phyloP scores from a whole-genome alignment of 768 basidiomycete species.

The Lentinula aciculospora region DNA sequence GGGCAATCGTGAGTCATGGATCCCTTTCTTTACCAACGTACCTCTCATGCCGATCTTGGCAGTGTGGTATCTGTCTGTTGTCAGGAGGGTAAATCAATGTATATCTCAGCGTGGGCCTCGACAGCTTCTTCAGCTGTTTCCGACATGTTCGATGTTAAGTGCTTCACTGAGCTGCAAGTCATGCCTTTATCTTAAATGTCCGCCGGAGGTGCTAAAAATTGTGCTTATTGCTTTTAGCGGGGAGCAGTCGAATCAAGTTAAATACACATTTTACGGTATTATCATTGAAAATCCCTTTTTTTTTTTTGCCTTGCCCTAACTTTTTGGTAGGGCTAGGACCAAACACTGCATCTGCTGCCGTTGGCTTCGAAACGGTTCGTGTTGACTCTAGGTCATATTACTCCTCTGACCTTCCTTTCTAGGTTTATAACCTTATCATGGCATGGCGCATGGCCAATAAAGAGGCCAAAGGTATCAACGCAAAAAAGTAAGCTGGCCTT shows the following conservation, averaged over 20 bases:
- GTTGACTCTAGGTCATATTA: not conserved
- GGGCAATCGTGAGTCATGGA: not conserved
- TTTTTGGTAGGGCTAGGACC: not conserved
- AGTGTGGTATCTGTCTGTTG: not conserved
- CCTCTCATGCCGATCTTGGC: no score
- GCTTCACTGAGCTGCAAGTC: not conserved
- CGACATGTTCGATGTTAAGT: not conserved
- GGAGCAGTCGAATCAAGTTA: not conserved
- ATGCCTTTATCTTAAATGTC: not conserved
- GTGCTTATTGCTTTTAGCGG: no score
- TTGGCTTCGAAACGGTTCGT: not conserved
- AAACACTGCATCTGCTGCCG: not conserved
- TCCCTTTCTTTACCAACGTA: no score
- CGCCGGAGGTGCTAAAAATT: not conserved
- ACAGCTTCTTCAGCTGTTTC: not conserved
- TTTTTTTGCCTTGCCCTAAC: not conserved
- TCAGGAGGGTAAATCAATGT: not conserved
- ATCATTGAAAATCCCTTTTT: no score
- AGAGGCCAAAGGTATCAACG: constrained; percentile 14
- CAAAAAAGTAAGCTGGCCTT: constrained; percentile 15
- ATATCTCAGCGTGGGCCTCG: not conserved
- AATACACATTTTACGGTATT: no score
- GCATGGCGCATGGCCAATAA: constrained; percentile 17
- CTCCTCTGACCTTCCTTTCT: not conserved
- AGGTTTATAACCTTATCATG: constrained; percentile 22